Conservation (phyloP, 768 basidiomycete genomes). For the Russula lepida region DNA sequence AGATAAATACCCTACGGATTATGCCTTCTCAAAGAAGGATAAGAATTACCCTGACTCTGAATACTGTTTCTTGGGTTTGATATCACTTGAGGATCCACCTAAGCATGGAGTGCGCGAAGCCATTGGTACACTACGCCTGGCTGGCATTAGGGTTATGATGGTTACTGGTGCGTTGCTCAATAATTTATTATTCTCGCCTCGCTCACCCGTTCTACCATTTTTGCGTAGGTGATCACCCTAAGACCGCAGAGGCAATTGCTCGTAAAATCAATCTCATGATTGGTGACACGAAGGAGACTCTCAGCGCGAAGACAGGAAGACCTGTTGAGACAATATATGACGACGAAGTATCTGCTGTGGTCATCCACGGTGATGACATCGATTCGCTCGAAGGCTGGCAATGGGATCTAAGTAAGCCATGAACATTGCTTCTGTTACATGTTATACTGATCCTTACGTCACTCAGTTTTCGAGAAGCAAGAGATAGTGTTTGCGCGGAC, state of each 20-base stretch:
- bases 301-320: constrained; percentile 48
- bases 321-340: constrained; percentile 53
- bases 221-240: constrained; percentile 53
- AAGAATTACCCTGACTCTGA: constrained; percentile 43
- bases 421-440: neutral
- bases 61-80: constrained; percentile 58
- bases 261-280: constrained; percentile 64
- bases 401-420: constrained; percentile 58
- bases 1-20: constrained; percentile 38
- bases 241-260: constrained; percentile 67
- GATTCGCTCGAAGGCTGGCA: constrained; percentile 61
- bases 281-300: constrained; percentile 55
- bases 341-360: constrained; percentile 57
- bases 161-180: constrained; percentile 42
- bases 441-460: neutral
- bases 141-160: constrained; percentile 74
- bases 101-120: constrained; percentile 67
- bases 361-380: constrained; percentile 62
- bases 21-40: constrained; percentile 48
- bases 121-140: constrained; percentile 59
- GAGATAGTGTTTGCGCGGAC: constrained; percentile 69
- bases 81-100: constrained; percentile 63
- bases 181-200: neutral
- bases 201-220: neutral
- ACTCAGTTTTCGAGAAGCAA: constrained; percentile 51